phyloP scores from a whole-genome alignment of 2,329 filamentous ascomycete species.

The Thyridium curvatum region DNA sequence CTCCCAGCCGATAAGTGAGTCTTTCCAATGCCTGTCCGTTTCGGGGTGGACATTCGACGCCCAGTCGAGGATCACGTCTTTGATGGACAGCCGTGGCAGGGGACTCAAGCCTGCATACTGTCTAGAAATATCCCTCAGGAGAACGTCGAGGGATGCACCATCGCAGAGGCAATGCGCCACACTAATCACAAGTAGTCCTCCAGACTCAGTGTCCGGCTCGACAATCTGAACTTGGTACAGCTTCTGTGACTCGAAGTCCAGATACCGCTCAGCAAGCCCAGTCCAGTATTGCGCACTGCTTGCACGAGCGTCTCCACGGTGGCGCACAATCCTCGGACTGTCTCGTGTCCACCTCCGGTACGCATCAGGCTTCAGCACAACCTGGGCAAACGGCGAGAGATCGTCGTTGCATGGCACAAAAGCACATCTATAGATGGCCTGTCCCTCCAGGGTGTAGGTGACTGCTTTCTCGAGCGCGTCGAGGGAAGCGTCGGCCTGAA shows the following conservation, averaged over 20 bases:
- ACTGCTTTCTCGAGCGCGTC: constrained; percentile 16
- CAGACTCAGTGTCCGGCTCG: constrained; percentile 7
- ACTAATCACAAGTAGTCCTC: constrained; percentile 17
- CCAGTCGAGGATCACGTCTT: constrained; percentile 9
- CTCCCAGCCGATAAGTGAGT: constrained; percentile 12
- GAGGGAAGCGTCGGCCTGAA: constrained; percentile 14
- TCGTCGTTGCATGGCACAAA: constrained; percentile 23
- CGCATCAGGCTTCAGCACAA: constrained; percentile 14
- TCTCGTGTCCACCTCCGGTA: constrained; percentile 9
- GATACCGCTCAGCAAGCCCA: constrained; percentile 10
- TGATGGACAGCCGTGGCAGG: constrained; percentile 8
- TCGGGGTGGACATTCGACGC: constrained; percentile 5
- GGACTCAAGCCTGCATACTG: constrained; percentile 10
- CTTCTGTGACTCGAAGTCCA: constrained; percentile 12
- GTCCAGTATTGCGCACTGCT: constrained; percentile 7
- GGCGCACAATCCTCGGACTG: neutral
- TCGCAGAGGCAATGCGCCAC: constrained; percentile 30
- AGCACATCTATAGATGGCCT: constrained; percentile 24
- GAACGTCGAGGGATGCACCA: constrained; percentile 24
- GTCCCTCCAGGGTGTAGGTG: constrained; percentile 14
- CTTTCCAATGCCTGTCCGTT: constrained; percentile 9
- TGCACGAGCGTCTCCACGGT: too few relatives aligned
- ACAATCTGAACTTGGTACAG: constrained; percentile 14
- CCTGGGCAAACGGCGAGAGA: constrained; percentile 26
- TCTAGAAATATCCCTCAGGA: constrained; percentile 21